Evolutionary conservation across 306 rosid species (phyloP).

Genomic region (Lablab purpureus): DNA sequence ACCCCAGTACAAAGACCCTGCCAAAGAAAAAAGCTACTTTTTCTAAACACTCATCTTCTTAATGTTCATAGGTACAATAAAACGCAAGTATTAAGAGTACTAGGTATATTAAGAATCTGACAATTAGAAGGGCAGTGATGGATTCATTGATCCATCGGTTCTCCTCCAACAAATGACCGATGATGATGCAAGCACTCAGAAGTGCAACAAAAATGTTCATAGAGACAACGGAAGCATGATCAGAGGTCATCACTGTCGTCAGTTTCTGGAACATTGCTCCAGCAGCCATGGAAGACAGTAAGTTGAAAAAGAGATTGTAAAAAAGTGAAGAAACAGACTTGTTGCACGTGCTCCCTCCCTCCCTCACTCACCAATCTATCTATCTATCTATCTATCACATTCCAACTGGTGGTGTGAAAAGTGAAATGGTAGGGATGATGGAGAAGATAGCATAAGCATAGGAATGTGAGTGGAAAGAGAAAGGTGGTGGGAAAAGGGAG

Average conservation of each 20-base stretch:
- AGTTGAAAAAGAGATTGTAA: not conserved
- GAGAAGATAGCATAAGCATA: not conserved
- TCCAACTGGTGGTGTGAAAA: not conserved
- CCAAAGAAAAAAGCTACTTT: not conserved
- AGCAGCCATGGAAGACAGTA: not conserved
- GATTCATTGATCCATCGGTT: slow-evolving; percentile 94
- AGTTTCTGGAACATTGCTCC: slow-evolving; percentile 42
- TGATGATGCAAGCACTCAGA: slow-evolving; percentile 82
- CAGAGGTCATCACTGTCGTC: slow-evolving; percentile 56
- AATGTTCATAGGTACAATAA: not conserved
- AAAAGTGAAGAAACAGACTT: not conserved
- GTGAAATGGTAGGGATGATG: not conserved
- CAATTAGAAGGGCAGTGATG: slow-evolving; percentile 89
- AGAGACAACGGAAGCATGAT: slow-evolving; percentile 85
- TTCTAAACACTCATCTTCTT: not conserved
- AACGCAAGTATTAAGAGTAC: not conserved
- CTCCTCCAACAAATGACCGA: slow-evolving; percentile 90
- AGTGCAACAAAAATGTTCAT: slow-evolving; percentile 89
- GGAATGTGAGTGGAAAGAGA: not conserved
- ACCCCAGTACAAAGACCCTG: slow-evolving; percentile 91
- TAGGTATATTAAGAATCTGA: slow-evolving; percentile 44
- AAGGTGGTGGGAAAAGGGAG: not conserved
- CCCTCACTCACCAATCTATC: not conserved
- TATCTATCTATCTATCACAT: not conserved
- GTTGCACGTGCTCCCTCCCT: not conserved